phyloP scores from a whole-genome alignment of 495 filamentous ascomycete genomes.

The Thermothielavioides terrestris region DNA sequence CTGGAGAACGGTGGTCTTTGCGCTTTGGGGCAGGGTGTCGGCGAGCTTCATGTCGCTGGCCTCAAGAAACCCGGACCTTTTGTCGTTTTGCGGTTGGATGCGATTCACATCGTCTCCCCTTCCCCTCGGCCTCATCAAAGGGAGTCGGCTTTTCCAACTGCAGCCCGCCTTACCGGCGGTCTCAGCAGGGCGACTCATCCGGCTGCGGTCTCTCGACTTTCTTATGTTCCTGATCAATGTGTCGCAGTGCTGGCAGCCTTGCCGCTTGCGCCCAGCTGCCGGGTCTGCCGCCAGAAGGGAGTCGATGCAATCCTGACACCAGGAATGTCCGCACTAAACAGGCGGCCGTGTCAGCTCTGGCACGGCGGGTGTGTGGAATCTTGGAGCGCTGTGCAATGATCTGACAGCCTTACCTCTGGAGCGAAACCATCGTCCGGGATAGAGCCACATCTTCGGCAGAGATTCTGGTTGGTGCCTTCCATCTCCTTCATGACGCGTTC shows the following conservation, averaged over 20 bases:
- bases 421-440: background rate
- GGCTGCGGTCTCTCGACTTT: no score
- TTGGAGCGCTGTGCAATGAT: no score
- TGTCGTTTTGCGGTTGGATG: conserved; percentile 15
- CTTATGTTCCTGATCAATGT: background rate
- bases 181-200: no score
- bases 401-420: background rate
- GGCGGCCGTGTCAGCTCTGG: background rate
- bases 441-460: background rate
- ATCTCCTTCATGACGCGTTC: background rate
- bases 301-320: conserved; percentile 15
- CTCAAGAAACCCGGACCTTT: conserved; percentile 10
- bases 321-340: conserved; percentile 17
- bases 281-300: background rate
- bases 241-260: background rate
- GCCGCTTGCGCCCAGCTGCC: background rate
- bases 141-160: no score
- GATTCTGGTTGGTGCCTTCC: background rate
- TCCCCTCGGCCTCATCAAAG: background rate
- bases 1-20: conserved; percentile 23
- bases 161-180: no score
- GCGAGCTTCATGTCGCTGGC: conserved; percentile 11
- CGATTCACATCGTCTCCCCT: conserved; percentile 16
- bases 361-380: no score
- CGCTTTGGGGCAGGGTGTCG: conserved; percentile 13